phyloP scores from a whole-genome alignment of 176 grass and related monocot genomes.

The Triticum monococcum region DNA sequence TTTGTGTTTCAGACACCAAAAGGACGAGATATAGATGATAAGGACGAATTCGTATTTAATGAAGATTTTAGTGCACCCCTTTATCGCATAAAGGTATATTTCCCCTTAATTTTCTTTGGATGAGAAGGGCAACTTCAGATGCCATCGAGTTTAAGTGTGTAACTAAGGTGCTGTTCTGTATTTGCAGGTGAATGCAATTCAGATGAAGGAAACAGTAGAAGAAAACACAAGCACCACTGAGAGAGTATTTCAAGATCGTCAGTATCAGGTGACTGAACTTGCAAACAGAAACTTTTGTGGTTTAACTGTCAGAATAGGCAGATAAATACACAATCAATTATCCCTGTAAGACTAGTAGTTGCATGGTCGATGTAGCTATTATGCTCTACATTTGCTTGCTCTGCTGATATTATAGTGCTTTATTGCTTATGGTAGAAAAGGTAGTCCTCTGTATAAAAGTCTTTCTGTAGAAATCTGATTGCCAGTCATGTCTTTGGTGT shows the following conservation, averaged over 20 bases:
- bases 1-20: conserved; percentile 80
- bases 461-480: not conserved
- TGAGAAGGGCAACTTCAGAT: not conserved
- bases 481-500: not conserved
- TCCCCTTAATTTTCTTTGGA: not conserved
- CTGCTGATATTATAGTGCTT: not conserved
- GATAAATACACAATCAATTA: not conserved
- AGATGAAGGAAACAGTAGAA: conserved; percentile 99
- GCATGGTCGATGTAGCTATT: conserved; percentile 10
- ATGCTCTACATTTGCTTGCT: conserved; percentile 1
- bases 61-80: conserved; percentile 91
- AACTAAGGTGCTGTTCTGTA: conserved; percentile 29
- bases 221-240: conserved; percentile 99
- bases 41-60: conserved; percentile 90
- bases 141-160: conserved; percentile 25
- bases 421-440: not conserved
- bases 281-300: not conserved
- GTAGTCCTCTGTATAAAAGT: not conserved
- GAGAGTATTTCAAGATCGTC: conserved; percentile 96
- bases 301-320: conserved; percentile 1
- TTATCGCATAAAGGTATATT: conserved; percentile 93
- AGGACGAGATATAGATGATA: conserved; percentile 93
- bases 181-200: conserved; percentile 97
- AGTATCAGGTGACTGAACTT: conserved; percentile 72
- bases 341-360: not conserved